Evolutionary conservation across 139 green algal genomes (phyloP), one percentile per base, ranked within the genome.

Genomic region (Haematococcus sp.): DNA sequence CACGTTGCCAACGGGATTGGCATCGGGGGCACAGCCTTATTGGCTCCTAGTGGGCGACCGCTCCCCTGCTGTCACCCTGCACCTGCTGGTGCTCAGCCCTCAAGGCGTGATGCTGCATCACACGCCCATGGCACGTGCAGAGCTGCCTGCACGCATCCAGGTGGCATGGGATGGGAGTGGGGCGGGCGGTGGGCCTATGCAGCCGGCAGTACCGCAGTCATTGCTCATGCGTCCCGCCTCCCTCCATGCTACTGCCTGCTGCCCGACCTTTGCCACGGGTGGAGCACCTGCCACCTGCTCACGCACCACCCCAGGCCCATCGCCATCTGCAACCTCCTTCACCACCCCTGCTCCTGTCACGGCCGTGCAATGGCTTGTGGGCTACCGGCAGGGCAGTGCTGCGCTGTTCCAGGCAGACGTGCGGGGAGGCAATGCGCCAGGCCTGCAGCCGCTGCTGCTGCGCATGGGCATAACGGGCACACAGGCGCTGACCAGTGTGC

Each of bases 351-450:
- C 20, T 13, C 9, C 52, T 4, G 7, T 4, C 5, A 13, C 23
- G 4, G 52, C 23, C 19, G 52, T 65, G n/a, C 58, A 65, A 11
- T 65, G 58, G 58, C 28, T 65, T 22, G 58, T 65, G n/a, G 58
- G 58, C 3, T 65, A 65, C 58, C 33, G 58, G 58, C n/a, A 65
- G 28, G 58, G 58, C n/a, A 34, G 58, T 33, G 58, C 25, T 4
- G 58, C 58, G 22, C 25, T 65, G 58, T 65, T 40, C 58, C 58
- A 65, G 58, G 40, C 40, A 49, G 40, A 49, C 40, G 40, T 49
- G 7, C 40, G 40, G 7, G 40, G 40, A 7, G 40, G 40, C 40
- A 7, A 49, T 11, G 7, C 40, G 40, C 40, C 11, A 49, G 40
- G 40, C 40, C 40, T 49, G 40, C 40, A 49, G 40, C 40, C 40